Evolutionary conservation across 2,329 filamentous ascomycete species (phyloP).

Genomic region (Arthrinium puccinioides): DNA sequence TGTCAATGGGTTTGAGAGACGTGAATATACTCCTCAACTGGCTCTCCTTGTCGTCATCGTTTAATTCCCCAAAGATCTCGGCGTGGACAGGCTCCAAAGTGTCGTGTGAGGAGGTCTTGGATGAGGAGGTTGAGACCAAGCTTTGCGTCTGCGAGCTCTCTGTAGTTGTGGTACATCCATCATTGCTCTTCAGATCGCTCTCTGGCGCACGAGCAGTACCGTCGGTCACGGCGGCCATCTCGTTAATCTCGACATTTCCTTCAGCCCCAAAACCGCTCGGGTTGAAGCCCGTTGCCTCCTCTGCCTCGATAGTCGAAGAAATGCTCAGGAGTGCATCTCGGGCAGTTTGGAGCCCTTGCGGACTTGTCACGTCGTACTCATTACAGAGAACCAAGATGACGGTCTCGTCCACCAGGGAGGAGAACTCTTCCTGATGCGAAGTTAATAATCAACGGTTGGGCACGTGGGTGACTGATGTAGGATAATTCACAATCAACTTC

Average conservation of each 20-base stretch:
- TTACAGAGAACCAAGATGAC: constrained; percentile 67
- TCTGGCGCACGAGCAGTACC: constrained; percentile 7
- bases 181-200: constrained; percentile 19
- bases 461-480: no score
- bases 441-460: no score
- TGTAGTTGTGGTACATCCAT: constrained; percentile 16
- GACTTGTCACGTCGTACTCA: constrained; percentile 60
- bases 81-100: constrained; percentile 16
- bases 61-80: constrained; percentile 30
- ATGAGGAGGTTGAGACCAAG: constrained; percentile 13
- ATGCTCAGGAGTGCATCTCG: constrained; percentile 57
- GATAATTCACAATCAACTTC: constrained; percentile 1
- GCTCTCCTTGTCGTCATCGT: constrained; percentile 53
- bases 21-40: constrained; percentile 67
- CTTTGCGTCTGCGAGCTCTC: constrained; percentile 16
- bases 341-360: constrained; percentile 44
- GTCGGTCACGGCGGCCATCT: constrained; percentile 4
- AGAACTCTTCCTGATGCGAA: constrained; percentile 69
- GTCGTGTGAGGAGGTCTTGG: constrained; percentile 15
- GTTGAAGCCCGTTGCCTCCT: constrained; percentile 73
- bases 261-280: constrained; percentile 60
- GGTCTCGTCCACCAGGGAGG: constrained; percentile 68
- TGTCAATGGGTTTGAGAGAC: constrained; percentile 55
- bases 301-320: constrained; percentile 52
- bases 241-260: constrained; percentile 12